phyloP scores from a whole-genome alignment of 1,139 yeast species.

The Keqinozyma sinolaborantium region DNA sequence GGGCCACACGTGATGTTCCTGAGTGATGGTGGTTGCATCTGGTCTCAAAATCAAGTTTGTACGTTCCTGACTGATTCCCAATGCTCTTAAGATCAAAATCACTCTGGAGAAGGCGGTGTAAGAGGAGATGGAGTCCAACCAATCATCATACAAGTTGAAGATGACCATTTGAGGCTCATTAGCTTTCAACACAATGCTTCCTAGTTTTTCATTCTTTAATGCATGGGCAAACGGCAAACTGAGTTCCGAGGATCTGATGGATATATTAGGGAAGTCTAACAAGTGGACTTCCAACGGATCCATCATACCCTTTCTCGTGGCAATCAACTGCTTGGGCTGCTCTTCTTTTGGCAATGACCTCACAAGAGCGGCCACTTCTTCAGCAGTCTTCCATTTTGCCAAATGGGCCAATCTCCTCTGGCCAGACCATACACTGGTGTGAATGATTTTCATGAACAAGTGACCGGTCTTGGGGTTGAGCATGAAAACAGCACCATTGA shows the following conservation, averaged over 20 bases:
- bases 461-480: slow-evolving; percentile 91
- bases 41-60: slow-evolving; percentile 77
- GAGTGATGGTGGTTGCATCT: slow-evolving; percentile 63
- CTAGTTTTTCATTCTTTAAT: slow-evolving; percentile 74
- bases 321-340: slow-evolving; percentile 90
- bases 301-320: slow-evolving; percentile 83
- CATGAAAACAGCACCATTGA: slow-evolving; percentile 90
- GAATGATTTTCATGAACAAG: slow-evolving; percentile 81
- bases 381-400: slow-evolving; percentile 98
- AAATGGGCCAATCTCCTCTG: slow-evolving; percentile 91
- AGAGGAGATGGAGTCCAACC: slow-evolving; percentile 81
- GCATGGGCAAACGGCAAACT: slow-evolving; percentile 89
- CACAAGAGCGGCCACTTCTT: slow-evolving; percentile 89
- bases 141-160: slow-evolving; percentile 90
- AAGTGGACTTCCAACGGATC: slow-evolving; percentile 97
- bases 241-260: slow-evolving; percentile 86
- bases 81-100: slow-evolving; percentile 72
- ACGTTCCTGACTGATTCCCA: slow-evolving; percentile 73
- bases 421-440: slow-evolving; percentile 96
- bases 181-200: slow-evolving; percentile 78
- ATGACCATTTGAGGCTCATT: slow-evolving; percentile 91
- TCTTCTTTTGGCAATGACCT: slow-evolving; percentile 90
- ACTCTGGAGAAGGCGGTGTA: slow-evolving; percentile 93
- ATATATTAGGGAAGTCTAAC: slow-evolving; percentile 92
- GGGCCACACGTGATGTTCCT: slow-evolving; percentile 93